Evolutionary conservation across 2,329 filamentous ascomycete species (phyloP).

Genomic region (Blastomyces gilchristii): DNA sequence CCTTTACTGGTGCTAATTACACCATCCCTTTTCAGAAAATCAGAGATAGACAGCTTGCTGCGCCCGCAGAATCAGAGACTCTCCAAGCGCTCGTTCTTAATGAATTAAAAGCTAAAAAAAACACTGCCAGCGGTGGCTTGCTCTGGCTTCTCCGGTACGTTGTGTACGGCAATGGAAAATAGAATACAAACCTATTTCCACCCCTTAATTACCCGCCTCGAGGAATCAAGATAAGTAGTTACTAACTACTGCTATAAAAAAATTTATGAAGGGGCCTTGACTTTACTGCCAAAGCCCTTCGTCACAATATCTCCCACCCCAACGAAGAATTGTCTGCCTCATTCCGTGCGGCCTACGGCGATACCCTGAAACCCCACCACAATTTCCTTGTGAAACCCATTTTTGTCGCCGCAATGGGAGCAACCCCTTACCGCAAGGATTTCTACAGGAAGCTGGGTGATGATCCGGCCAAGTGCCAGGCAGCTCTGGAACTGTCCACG

Average conservation of each 20-base stretch:
- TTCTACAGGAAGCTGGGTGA: conserved; percentile 76
- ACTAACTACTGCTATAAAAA: neutral
- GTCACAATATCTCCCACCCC: conserved; percentile 59
- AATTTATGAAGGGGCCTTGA: conserved; percentile 61
- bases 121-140: conserved; percentile 77
- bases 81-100: conserved; percentile 77
- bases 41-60: conserved; percentile 66
- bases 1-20: conserved; percentile 3
- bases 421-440: conserved; percentile 83
- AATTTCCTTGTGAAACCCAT: conserved; percentile 80
- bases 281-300: conserved; percentile 79
- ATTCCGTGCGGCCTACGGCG: conserved; percentile 75
- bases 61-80: conserved; percentile 67
- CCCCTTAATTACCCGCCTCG: neutral
- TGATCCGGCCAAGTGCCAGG: conserved; percentile 45
- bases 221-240: neutral
- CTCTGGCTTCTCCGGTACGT: conserved; percentile 79
- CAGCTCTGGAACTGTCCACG: conserved; percentile 61
- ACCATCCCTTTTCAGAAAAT: conserved; percentile 57
- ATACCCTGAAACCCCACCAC: conserved; percentile 87
- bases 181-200: neutral
- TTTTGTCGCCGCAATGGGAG: conserved; percentile 86
- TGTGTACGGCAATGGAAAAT: neutral
- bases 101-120: conserved; percentile 83
- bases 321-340: conserved; percentile 69